phyloP scores from a whole-genome alignment of 1,284 basidiomycete genomes.

The Cryptococcus sp. region DNA sequence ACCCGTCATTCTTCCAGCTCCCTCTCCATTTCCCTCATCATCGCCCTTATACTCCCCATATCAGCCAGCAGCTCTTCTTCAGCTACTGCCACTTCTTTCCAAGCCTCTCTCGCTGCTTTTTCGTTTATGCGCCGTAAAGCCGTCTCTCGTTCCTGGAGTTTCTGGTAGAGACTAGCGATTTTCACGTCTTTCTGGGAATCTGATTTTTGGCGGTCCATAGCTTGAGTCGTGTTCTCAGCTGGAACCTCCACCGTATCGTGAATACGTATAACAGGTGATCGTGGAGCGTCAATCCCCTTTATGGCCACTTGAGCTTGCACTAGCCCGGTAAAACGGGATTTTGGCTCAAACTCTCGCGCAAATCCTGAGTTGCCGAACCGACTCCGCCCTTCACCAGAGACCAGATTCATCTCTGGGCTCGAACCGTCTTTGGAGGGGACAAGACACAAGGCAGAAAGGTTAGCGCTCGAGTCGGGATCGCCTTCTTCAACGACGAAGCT shows the following conservation, averaged over 20 bases:
- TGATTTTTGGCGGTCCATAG: no score
- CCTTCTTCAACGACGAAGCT: constrained; percentile 13
- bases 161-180: no score
- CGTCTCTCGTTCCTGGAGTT: not conserved
- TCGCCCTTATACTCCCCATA: no score
- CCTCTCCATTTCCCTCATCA: not conserved
- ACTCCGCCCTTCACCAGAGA: not conserved
- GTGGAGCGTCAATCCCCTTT: no score
- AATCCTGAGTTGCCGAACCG: not conserved
- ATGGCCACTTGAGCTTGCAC: no score
- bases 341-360: not conserved
- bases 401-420: not conserved
- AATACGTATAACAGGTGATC: no score
- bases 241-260: no score
- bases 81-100: constrained; percentile 5
- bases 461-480: not conserved
- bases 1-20: constrained; percentile 4
- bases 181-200: no score
- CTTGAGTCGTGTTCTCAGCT: no score
- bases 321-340: not conserved
- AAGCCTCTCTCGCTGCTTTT: not conserved
- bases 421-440: not conserved
- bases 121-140: not conserved
- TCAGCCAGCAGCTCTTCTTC: not conserved
- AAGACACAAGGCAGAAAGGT: not conserved